phyloP scores from a whole-genome alignment of 1,284 basidiomycete species.

The Phlebopus sp. region DNA sequence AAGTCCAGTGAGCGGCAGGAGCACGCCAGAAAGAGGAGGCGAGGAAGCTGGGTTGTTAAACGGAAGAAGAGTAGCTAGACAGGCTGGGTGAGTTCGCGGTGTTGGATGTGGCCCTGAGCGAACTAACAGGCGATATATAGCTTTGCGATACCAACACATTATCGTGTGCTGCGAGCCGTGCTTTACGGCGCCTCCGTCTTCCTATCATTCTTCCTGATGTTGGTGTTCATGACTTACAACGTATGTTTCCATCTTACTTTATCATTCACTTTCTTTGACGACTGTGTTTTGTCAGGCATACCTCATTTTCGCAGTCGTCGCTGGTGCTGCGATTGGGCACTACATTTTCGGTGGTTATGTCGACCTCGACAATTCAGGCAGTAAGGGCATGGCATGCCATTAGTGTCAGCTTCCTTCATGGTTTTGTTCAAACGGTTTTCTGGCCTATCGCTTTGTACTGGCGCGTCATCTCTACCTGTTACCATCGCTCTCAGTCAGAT shows the following conservation, averaged over 20 bases:
- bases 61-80: constrained; percentile 39
- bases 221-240: constrained; percentile 88
- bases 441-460: too few species aligned
- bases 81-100: constrained; percentile 41
- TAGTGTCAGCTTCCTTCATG: constrained; percentile 20
- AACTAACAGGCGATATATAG: constrained; percentile 27
- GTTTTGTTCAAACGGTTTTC: too few species aligned
- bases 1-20: constrained; percentile 42
- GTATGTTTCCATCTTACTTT: constrained; percentile 37
- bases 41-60: constrained; percentile 57
- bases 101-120: background rate
- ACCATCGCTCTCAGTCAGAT: too few species aligned
- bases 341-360: constrained; percentile 63
- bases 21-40: constrained; percentile 35
- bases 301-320: constrained; percentile 68
- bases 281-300: constrained; percentile 54
- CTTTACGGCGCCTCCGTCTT: constrained; percentile 68
- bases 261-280: background rate
- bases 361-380: constrained; percentile 50
- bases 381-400: constrained; percentile 62
- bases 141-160: constrained; percentile 44
- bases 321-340: constrained; percentile 71
- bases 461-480: too few species aligned
- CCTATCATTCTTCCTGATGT: constrained; percentile 83
- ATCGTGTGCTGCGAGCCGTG: constrained; percentile 55